Evolutionary conservation across 2,329 filamentous ascomycete genomes (phyloP).

Genomic region (Laburnicola sp.): DNA sequence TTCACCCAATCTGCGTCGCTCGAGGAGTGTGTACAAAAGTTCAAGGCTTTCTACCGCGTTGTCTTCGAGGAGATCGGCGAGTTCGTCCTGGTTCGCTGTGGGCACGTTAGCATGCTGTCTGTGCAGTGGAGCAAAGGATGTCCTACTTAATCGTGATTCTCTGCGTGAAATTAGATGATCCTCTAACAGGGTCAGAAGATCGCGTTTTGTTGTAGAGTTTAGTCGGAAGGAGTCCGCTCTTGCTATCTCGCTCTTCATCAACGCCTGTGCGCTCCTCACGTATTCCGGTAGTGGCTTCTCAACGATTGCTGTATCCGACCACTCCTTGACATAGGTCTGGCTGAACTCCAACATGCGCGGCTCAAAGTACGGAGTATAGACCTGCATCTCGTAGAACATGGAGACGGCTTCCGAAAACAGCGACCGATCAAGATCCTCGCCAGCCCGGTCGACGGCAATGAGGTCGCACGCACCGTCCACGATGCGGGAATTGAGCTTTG

Average conservation of each 20-base stretch:
- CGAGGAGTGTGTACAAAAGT: constrained; percentile 76
- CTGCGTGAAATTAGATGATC: constrained; percentile 70
- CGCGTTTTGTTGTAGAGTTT: constrained; percentile 78
- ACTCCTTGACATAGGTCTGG: constrained; percentile 67
- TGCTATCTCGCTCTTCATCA: constrained; percentile 72
- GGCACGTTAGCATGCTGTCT: constrained; percentile 1
- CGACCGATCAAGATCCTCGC: constrained; percentile 60
- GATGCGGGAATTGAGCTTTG: constrained; percentile 56
- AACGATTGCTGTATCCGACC: constrained; percentile 67
- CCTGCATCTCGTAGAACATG: constrained; percentile 81
- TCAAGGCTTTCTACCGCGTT: constrained; percentile 71
- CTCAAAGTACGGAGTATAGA: constrained; percentile 82
- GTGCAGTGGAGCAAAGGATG: background rate
- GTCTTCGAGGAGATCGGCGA: constrained; percentile 73
- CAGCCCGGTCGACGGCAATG: constrained; percentile 70
- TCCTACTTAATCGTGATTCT: constrained; percentile 50
- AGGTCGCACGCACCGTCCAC: constrained; percentile 76
- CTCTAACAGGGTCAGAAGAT: constrained; percentile 74
- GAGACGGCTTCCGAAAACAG: constrained; percentile 73
- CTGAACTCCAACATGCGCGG: constrained; percentile 71
- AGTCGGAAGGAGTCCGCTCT: constrained; percentile 81
- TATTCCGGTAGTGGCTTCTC: constrained; percentile 71
- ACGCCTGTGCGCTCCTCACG: constrained; percentile 66
- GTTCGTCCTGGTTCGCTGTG: constrained; percentile 65
- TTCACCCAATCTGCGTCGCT: constrained; percentile 69